Base-by-base conservation (phyloP, 768 basidiomycete species). In the Lactifluus subvellereus region DNA sequence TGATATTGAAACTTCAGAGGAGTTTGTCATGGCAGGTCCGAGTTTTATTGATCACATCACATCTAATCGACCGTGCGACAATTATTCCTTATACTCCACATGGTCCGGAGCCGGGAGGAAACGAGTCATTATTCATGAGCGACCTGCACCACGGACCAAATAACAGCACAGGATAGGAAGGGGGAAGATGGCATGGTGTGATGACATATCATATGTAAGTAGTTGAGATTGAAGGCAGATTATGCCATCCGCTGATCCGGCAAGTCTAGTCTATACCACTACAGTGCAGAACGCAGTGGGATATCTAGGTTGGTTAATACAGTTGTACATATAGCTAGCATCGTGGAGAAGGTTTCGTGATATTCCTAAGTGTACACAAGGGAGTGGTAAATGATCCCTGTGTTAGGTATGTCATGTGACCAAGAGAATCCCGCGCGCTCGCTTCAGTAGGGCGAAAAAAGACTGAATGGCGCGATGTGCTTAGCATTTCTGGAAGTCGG, bases 181-280 rank as follows among this genome's bases (percentile, higher is more conserved):
- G n/a, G 47, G 10, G 8, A 40, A 1, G 47, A 48, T 48, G 47
- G 47, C 47, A 48, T 48, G 45, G 20, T 47, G 13, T 40, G 53
- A 22, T 38, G 53, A 20, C 53, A 48, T 48, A 27, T 48, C 47
- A 20, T 47, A 48, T 48, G 47, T 54, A 56, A 32, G 38, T 56
- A 56, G 54, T 30, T 55, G 27, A 22, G 32, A n/a, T n/a, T 35
- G 45, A 22, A 22, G 10, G 13, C 43, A 56, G 42, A 32, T 45
- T 45, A 48, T 37, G 52, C 37, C 53, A 59, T 53, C 51, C 62
- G 33, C 30, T 40, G 51, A 51, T 43, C 57, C 42, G 40, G 42
- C 14, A 32, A 53, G 33, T 65, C 60, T 64, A 64, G 57, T 64
- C 48, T 63, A 54, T 58, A 50, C 62, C 58, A 60, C 62, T 14